Evolutionary conservation across 2,329 filamentous ascomycete genomes (phyloP), one percentile per base, ranked within the genome.

Genomic region (Mycosphaerella sp.): DNA sequence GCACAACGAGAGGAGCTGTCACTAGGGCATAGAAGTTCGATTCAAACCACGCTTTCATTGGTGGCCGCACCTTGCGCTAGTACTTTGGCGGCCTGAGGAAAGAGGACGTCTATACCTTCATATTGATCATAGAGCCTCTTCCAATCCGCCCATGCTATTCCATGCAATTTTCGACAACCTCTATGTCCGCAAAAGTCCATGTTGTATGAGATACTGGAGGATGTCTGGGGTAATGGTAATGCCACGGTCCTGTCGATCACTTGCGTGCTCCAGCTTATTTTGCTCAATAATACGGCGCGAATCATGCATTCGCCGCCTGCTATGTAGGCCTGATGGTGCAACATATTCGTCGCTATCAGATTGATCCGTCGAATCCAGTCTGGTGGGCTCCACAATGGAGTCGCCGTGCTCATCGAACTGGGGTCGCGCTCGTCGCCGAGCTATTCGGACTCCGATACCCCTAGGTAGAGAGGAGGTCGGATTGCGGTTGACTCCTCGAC

Each of bases 271-370:
- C 54, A 78, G 74, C 59, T 84, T 80, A 60, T 85, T 85, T 60
- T 80, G 73, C 54, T 74, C 77, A 49, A 76, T 80, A 59, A 85
- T 85, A 52, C 77, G 73, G 51, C 84, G 81, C 46, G 74, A 75
- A 46, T 80, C 71, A 34, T 82, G 75, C 70, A 85, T 76, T 8
- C 79, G 73, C 59, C 78, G 80, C 35, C 79, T 70, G 58, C 79
- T 82, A 21, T 69, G 64, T 10, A 84, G 72, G 1, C 79, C 79
- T 14, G 67, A 69, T 4, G 62, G 59, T 4, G 69, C 66, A 18
- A 73, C 67, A 37, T 67, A 66, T 1, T 66, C 65, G 32, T 73
- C 70, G 40, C 69, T 65, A 17, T 70, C 64, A 6, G 44, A 25
- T 37, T 25, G 17, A 46, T 41, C 37, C 3, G 45, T 25, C 6